Base-by-base conservation (phyloP, 2,329 filamentous ascomycete genomes). In the Ophiocordyceps unilateralis region DNA sequence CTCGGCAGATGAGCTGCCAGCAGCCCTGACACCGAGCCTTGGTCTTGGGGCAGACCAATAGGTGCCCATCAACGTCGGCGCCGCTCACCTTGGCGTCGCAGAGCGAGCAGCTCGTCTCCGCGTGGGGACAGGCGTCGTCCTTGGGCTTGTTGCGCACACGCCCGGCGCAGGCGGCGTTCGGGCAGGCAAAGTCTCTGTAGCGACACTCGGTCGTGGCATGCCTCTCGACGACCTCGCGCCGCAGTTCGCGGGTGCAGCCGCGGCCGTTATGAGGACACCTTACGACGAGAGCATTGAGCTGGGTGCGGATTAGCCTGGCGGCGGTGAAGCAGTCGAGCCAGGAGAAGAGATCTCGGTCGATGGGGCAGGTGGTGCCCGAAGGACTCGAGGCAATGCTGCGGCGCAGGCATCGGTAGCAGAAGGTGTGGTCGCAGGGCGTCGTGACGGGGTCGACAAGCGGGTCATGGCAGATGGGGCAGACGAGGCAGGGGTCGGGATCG, bases 341-440 rank as follows among this genome's bases (percentile, higher is more conserved):
- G 12, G 51, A 47, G 8, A 64, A 41, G 11, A 61, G 58, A 14
- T 64, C 64, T n/a, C 76, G 66, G 54, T 79, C 76, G 44, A 79
- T 68, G 2, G 76, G 76, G 45, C 76, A 80, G 28, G 63, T 57
- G 2, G 58, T 57, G 5, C 61, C 60, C 1, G 61, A 59, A 7
- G 61, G 61, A 38, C 61, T 64, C 2, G 59, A 61, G 11, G 59
- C 53, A 40, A 64, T 62, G 50, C 61, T 62, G 26, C 61, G 54
- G 23, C 61, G 60, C 41, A 80, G 61, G 52, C 77, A 81, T 5
- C 63, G 62, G 42, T 69, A 67, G 51, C 77, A 81, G 53, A 81
- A 81, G 12, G 74, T 76, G 54, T 81, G 77, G 45, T 78, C 72
- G 57, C 77, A 81, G 8, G 63, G 61, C 1, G 76, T 79, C 37